These are phyloP conservation scores for Madurella mycetomatis DNA, from an alignment of 2,329 filamentous ascomycete species.

Conservation along the genomic window DNA sequence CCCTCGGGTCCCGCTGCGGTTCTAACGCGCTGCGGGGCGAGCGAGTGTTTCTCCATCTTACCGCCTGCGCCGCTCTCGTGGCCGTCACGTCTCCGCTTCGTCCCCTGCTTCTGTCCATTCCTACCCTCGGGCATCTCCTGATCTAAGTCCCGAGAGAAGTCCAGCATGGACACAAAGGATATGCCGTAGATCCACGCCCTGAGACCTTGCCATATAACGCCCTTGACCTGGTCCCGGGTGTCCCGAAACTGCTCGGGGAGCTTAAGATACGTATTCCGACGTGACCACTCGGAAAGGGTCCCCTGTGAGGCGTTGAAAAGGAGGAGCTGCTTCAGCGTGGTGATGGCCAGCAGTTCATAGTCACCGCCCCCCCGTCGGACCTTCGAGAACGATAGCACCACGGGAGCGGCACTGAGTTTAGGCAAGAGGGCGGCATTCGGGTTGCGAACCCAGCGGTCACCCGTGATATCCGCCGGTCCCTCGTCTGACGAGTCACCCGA, in stretches of 20 bases:
- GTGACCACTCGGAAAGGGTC: conserved; percentile 77
- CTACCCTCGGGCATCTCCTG: conserved; percentile 30
- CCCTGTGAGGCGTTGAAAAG: conserved; percentile 77
- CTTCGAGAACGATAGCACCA: conserved; percentile 64
- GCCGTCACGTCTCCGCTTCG: conserved; percentile 52
- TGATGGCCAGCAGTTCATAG: conserved; percentile 51
- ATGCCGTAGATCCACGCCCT: conserved; percentile 85
- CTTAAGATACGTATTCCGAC: conserved; percentile 70
- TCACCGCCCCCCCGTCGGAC: conserved; percentile 39
- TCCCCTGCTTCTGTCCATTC: conserved; percentile 35
- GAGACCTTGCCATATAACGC: conserved; percentile 74
- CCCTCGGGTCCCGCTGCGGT: conserved; percentile 33
- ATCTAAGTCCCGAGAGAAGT: conserved; percentile 67
- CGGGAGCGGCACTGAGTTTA: conserved; percentile 60
- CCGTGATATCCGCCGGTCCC: conserved; percentile 32
- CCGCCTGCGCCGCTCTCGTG: conserved; percentile 49
- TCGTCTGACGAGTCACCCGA: conserved; percentile 25
- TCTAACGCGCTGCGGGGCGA: conserved; percentile 42
- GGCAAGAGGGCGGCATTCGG: conserved; percentile 66
- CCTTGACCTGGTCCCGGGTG: conserved; percentile 76
- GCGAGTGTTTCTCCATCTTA: conserved; percentile 45
- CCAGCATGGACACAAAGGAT: conserved; percentile 88
- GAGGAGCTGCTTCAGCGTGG: conserved; percentile 59
- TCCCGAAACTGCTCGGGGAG: conserved; percentile 71
- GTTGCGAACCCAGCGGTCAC: conserved; percentile 71